These are phyloP conservation scores for Endocarpon pusillum DNA, from an alignment of 495 filamentous ascomycete species.

Conservation along the genomic window DNA sequence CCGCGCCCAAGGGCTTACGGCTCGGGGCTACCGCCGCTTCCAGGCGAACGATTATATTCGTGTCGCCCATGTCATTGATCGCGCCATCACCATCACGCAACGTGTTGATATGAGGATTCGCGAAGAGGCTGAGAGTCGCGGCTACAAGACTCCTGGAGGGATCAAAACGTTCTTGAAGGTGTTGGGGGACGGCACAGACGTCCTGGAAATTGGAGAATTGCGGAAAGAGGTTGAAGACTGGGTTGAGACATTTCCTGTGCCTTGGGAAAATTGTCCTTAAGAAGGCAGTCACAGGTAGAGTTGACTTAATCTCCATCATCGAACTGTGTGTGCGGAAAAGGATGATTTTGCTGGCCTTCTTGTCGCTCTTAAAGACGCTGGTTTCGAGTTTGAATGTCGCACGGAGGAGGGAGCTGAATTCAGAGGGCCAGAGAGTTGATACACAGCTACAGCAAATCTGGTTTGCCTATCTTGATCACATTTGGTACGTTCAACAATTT, in stretches of 20 bases:
- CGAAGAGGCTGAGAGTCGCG: slow-evolving; percentile 57
- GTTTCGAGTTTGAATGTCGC: no score
- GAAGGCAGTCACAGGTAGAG: no score
- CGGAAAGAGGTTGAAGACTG: slow-evolving; percentile 86
- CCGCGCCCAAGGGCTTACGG: slow-evolving; percentile 79
- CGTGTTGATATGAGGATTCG: slow-evolving; percentile 64
- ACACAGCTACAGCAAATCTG: no score
- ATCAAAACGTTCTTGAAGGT: slow-evolving; percentile 76
- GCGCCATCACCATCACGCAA: slow-evolving; percentile 71
- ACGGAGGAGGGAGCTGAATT: no score
- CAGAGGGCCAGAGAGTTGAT: no score
- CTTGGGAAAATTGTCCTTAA: no score
- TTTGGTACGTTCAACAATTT: no score
- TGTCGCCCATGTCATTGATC: slow-evolving; percentile 86
- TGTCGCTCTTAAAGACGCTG: no score
- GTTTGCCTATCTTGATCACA: no score
- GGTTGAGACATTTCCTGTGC: slow-evolving; percentile 88
- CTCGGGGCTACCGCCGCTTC: slow-evolving; percentile 87
- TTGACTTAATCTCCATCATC: no score
- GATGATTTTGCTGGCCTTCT: no score
- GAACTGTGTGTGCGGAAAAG: no score
- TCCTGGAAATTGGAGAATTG: slow-evolving; percentile 76
- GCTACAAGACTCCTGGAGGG: slow-evolving; percentile 59
- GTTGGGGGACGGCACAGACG: slow-evolving; percentile 64
- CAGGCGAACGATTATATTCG: slow-evolving; percentile 69